A percentile compares a stretch with the other conserved stretches of the same genome.
Conservation (phyloP, 768 basidiomycete genomes). For the Ramaria sp. region DNA sequence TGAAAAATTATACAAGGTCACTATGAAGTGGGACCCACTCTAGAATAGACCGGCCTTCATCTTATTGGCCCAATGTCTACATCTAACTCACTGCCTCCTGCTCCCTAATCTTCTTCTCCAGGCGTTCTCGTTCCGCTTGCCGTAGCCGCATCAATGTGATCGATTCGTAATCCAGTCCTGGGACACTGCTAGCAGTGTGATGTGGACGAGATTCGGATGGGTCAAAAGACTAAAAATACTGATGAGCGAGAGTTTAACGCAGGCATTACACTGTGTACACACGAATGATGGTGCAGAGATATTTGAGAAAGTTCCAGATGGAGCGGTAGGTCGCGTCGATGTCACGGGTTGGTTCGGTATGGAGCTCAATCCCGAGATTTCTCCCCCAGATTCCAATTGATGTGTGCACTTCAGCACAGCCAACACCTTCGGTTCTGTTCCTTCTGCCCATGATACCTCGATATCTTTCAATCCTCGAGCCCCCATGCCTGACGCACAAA, state of each 20-base stretch:
- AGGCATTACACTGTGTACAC: not conserved
- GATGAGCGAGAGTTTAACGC: not conserved
- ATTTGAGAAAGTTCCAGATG: not conserved
- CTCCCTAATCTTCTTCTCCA: constrained; percentile 32
- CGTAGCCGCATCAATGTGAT: constrained; percentile 71
- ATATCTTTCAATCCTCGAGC: constrained; percentile 47
- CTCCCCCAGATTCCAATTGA: not conserved
- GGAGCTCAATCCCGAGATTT: not conserved
- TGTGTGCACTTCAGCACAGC: constrained; percentile 41
- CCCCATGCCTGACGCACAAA: constrained; percentile 44
- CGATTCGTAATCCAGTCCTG: constrained; percentile 64
- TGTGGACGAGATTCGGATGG: constrained; percentile 8
- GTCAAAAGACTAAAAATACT: not conserved
- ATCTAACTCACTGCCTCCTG: not conserved
- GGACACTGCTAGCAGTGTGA: constrained; percentile 14
- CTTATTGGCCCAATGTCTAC: not conserved
- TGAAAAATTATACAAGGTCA: too few species aligned
- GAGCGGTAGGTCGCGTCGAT: not conserved
- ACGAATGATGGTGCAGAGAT: constrained; percentile 5
- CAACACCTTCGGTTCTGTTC: constrained; percentile 62
- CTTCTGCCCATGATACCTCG: constrained; percentile 65
- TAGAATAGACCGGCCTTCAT: too few species aligned
- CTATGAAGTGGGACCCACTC: too few species aligned
- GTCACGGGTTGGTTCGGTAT: not conserved
- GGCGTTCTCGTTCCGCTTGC: constrained; percentile 65